Evolutionary conservation across 305 asterid species (phyloP), one percentile per base, ranked within the genome.

Genomic region (Withania somnifera): DNA sequence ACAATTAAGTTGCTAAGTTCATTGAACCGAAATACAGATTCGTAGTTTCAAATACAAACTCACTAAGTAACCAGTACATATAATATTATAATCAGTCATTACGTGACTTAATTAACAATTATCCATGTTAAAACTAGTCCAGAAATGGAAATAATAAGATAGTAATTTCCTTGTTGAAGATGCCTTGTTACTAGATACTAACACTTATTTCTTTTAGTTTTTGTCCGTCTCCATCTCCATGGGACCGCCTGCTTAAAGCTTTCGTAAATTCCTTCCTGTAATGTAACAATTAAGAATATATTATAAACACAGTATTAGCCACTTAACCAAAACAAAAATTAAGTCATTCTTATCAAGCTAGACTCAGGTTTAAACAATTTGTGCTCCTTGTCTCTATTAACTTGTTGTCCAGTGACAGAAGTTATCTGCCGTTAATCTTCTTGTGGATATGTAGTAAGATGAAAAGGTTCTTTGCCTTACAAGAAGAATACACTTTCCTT

Each of bases 241-340:
- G 90, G 89, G 22, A 88, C 82, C 7, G 84, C 92, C 47, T 87
- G 88, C 88, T 88, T 93, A 50, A 91, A 86, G 86, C 90, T 88
- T 63, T 91, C 87, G 80, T 82, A 90, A 28, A 93, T 83, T 73
- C 90, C 88, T 36, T 69, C 90, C 97, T 91, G 91, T 6, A 56
- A 82, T 52, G 13, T 7, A n/a, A 36, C 58, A 57, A 42, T 20
- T 6, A 28, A 51, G 51, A 38, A 53, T 66, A 32, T 24, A 52
- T 7, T 1, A 38, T 50, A 81, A 47, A 22, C 10, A 47, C 3
- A 51, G 4, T 52, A 67, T 32, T 36, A 20, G 58, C 14, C 32
- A 79, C n/a, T 50, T 17, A 22, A 19, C 2, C 8, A 11, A 14
- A 14, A 40, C 4, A 80, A 5, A 66, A 30, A 17, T 32, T 7